phyloP scores from a whole-genome alignment of 2,329 filamentous ascomycete species.

The Pleurostoma richardsiae region DNA sequence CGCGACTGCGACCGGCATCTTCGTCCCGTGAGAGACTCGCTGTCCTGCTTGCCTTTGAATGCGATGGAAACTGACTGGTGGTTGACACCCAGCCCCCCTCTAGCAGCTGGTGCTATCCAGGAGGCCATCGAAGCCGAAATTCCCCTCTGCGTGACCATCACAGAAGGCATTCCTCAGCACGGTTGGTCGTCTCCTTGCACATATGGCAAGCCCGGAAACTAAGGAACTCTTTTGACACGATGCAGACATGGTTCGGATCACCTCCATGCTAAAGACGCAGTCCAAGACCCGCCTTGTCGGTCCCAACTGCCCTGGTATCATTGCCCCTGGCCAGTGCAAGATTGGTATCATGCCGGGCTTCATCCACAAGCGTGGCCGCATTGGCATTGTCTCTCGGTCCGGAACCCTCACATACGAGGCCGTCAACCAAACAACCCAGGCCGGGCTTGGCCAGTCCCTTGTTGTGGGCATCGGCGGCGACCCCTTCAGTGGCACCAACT shows the following conservation, averaged over 20 bases:
- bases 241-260: slow-evolving; percentile 97
- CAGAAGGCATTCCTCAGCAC: slow-evolving; percentile 95
- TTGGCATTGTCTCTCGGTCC: slow-evolving; percentile 97
- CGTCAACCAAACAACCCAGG: slow-evolving; percentile 98
- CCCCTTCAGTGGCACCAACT: slow-evolving; percentile 98
- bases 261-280: slow-evolving; percentile 95
- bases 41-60: not conserved
- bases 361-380: slow-evolving; percentile 98
- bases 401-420: slow-evolving; percentile 99
- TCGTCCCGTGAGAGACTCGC: slow-evolving; percentile 73
- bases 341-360: slow-evolving; percentile 99
- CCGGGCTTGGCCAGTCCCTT: slow-evolving; percentile 93
- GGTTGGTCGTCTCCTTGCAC: slow-evolving; percentile 49
- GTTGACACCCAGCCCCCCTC: slow-evolving; percentile 60
- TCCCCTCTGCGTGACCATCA: slow-evolving; percentile 93
- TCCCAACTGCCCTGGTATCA: slow-evolving; percentile 97
- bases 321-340: slow-evolving; percentile 94
- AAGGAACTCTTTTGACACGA: slow-evolving; percentile 7
- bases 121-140: slow-evolving; percentile 93
- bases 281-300: slow-evolving; percentile 94
- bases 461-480: slow-evolving; percentile 98
- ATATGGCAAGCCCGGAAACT: slow-evolving; percentile 1
- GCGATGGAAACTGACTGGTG: slow-evolving; percentile 35
- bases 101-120: slow-evolving; percentile 93
- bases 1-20: slow-evolving; percentile 88